Base-by-base conservation (phyloP, 495 filamentous ascomycete species). In the Hypomontagnella monticulosa region DNA sequence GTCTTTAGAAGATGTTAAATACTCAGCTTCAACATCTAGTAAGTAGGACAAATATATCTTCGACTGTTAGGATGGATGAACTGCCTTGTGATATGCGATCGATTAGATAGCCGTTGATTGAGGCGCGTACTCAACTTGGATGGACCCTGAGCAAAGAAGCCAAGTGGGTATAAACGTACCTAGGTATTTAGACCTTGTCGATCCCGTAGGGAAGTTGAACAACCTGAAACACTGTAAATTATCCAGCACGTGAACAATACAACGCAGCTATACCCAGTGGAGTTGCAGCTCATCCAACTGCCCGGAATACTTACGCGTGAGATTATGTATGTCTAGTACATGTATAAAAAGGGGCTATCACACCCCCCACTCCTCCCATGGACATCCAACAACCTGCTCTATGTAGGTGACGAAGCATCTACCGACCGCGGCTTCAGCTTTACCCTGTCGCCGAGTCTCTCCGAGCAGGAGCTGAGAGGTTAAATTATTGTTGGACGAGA, bases 141-240 rank as follows among this genome's bases (percentile, higher is more conserved):
- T 30, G 36, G 23, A 27, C 23, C 23, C 23, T 27, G 23, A 6
- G 23, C 23, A 27, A 27, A 38, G 40, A 33, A 41, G 43, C 53
- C 40, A 63, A 59, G 65, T 68, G 65, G 54, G 36, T 47, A 60
- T 30, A 32, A 42, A n/a, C 18, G 10, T 52, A 43, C 47, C 53
- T 57, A 47, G 55, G 49, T 49, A 52, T n/a, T n/a, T n/a, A n/a
- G n/a, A n/a, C n/a, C n/a, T 30, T 49, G 65, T 6, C 19, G 65
- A 68, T 67, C 64, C 12, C 19, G 16, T 15, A 50, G 42, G 19
- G 42, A 68, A 63, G 63, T 12, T 12, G 40, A 14, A 59, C 37
- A 18, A 63, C 55, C 55, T 68, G 65, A 68, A 68, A 68, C 65
- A 12, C 30, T 20, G n/a, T 44, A 44, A 63, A 63, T 59, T 57